Conservation (phyloP, 2,329 filamentous ascomycete genomes). For the Neonectria faginata region DNA sequence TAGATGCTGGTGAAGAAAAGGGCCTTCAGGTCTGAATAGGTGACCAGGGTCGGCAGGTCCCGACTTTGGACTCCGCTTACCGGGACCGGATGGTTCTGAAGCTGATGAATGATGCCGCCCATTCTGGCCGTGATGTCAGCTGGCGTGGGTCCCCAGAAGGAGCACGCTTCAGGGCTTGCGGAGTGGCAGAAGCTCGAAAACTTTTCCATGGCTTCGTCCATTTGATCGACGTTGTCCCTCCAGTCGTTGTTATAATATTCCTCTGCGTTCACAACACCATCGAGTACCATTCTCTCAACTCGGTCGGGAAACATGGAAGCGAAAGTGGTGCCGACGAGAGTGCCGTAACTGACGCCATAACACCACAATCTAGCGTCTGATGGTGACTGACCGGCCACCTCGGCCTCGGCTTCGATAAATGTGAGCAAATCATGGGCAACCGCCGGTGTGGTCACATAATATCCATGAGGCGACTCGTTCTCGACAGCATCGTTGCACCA, state of each 20-base stretch:
- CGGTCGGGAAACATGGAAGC: slow-evolving; percentile 55
- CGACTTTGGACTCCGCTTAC: slow-evolving; percentile 35
- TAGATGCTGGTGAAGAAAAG: slow-evolving; percentile 44
- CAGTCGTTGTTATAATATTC: slow-evolving; percentile 42
- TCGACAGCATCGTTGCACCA: slow-evolving; percentile 49
- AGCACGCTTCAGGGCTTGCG: slow-evolving; percentile 43
- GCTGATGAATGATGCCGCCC: slow-evolving; percentile 41
- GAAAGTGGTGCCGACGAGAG: slow-evolving; percentile 47
- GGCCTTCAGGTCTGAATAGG: slow-evolving; percentile 47
- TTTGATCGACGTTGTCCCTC: slow-evolving; percentile 38
- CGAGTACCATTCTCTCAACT: slow-evolving; percentile 52
- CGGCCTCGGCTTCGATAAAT: slow-evolving; percentile 47
- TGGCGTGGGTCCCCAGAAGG: slow-evolving; percentile 47
- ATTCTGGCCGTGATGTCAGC: slow-evolving; percentile 43
- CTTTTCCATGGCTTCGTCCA: slow-evolving; percentile 36
- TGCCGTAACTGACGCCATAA: slow-evolving; percentile 48
- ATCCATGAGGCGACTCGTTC: slow-evolving; percentile 43
- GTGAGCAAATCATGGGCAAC: slow-evolving; percentile 48
- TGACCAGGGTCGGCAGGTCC: slow-evolving; percentile 39
- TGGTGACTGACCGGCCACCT: slow-evolving; percentile 32
- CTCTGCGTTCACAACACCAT: slow-evolving; percentile 44
- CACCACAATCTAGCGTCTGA: slow-evolving; percentile 46
- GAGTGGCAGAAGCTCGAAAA: slow-evolving; percentile 43
- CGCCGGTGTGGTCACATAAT: slow-evolving; percentile 49
- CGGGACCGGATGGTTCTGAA: slow-evolving; percentile 44